phyloP scores from a whole-genome alignment of 1,284 basidiomycete genomes.

The Cutaneotrichosporon cavernicola region DNA sequence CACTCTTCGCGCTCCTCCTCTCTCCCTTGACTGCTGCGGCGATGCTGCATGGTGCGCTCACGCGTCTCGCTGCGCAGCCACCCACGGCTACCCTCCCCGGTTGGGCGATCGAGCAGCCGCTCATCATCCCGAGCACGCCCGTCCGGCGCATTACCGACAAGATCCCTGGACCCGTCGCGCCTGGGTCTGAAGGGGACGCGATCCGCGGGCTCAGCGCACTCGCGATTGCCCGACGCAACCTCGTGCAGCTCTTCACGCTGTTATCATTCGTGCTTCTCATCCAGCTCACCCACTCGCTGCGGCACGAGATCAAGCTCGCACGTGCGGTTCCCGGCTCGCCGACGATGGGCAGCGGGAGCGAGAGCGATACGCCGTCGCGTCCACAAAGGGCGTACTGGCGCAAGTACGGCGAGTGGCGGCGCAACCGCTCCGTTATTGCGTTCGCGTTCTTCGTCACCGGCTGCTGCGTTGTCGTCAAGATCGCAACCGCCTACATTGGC shows the following conservation, averaged over 20 bases:
- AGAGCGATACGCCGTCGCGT: not conserved
- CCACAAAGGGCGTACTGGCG: slow-evolving; percentile 42
- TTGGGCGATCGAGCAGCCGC: slow-evolving; percentile 76
- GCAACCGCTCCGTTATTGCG: slow-evolving; percentile 47
- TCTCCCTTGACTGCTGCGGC: slow-evolving; percentile 73
- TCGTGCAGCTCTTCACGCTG: slow-evolving; percentile 74
- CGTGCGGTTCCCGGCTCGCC: slow-evolving; percentile 1
- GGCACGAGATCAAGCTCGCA: slow-evolving; percentile 59
- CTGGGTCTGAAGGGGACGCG: slow-evolving; percentile 47
- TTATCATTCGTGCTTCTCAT: slow-evolving; percentile 74
- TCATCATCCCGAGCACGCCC: slow-evolving; percentile 48
- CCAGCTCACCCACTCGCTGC: slow-evolving; percentile 72
- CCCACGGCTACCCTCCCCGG: slow-evolving; percentile 56
- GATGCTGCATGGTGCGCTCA: slow-evolving; percentile 59
- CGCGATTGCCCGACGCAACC: slow-evolving; percentile 66
- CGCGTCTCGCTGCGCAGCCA: slow-evolving; percentile 37
- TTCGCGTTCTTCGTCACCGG: slow-evolving; percentile 51
- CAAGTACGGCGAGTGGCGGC: slow-evolving; percentile 46
- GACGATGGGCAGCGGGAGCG: slow-evolving; percentile 1
- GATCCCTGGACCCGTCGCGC: not conserved
- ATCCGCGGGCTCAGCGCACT: slow-evolving; percentile 62
- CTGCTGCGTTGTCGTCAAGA: slow-evolving; percentile 48
- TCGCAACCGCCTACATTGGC: slow-evolving; percentile 43
- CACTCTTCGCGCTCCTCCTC: slow-evolving; percentile 72
- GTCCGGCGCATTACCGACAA: slow-evolving; percentile 41